Evolutionary conservation across 2,329 filamentous ascomycete species (phyloP).

Genomic region (Ceratocystis huliohia): DNA sequence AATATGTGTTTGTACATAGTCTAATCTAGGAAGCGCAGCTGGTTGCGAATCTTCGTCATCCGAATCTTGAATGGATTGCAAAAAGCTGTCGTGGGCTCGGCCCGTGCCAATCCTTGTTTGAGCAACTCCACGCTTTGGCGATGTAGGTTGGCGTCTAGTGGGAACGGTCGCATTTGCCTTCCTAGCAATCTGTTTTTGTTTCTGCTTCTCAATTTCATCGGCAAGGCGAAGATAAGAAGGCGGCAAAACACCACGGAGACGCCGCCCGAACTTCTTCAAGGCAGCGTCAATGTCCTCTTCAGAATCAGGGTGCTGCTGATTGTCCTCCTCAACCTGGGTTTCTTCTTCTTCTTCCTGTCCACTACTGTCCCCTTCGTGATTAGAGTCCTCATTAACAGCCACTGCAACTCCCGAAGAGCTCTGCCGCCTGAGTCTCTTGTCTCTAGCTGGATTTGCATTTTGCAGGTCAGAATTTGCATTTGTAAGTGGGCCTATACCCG

Average conservation of each 20-base stretch:
- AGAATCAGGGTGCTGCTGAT: constrained; percentile 23
- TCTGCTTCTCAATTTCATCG: constrained; percentile 30
- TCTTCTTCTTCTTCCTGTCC: constrained; percentile 11
- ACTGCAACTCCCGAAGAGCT: constrained; percentile 23
- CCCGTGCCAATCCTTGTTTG: constrained; percentile 13
- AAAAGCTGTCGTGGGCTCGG: constrained; percentile 9
- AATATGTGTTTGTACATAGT: constrained; percentile 17
- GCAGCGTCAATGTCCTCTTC: constrained; percentile 23
- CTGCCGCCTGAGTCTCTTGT: constrained; percentile 14
- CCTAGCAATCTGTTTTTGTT: constrained; percentile 1
- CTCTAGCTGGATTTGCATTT: background rate
- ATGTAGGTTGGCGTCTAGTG: background rate
- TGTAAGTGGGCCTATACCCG: background rate
- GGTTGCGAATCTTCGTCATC: constrained; percentile 25
- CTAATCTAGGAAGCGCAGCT: background rate
- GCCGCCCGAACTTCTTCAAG: constrained; percentile 27
- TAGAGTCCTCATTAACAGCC: constrained; percentile 23
- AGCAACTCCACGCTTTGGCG: constrained; percentile 15
- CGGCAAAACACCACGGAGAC: constrained; percentile 49
- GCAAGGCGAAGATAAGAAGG: constrained; percentile 56
- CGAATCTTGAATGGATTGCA: constrained; percentile 12
- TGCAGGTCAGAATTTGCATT: background rate
- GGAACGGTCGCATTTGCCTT: background rate
- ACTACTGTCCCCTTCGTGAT: background rate
- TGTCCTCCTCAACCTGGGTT: constrained; percentile 26